A percentile compares a stretch with the other conserved stretches of the same genome.
Evolutionary conservation across 83 land plant genomes (phyloP).

Genomic region (Diphasiastrum complanatum): DNA sequence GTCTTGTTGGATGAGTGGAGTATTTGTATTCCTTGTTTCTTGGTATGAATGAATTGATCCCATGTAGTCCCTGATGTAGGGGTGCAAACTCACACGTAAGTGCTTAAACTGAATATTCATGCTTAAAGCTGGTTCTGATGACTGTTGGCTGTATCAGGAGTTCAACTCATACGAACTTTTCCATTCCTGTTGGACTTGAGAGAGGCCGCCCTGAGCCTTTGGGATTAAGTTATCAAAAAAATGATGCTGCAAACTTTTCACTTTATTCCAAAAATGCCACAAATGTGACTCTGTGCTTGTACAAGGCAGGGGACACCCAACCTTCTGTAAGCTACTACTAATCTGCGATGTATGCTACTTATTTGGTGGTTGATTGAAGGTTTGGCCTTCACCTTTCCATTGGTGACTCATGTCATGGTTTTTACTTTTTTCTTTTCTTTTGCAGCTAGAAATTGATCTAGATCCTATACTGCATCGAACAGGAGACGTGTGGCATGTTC

Average conservation of each 20-base stretch:
- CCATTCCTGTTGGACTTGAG: constrained; percentile 68
- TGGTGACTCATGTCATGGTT: neutral
- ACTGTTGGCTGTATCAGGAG: too few relatives aligned
- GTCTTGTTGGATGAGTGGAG: too few relatives aligned
- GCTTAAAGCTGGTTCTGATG: too few relatives aligned
- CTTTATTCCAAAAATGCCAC: constrained; percentile 68
- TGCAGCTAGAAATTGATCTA: constrained; percentile 64
- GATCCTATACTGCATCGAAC: constrained; percentile 68
- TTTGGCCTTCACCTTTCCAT: neutral
- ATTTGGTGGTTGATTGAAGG: neutral
- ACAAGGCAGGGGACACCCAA: constrained; percentile 34
- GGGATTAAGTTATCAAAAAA: constrained; percentile 43
- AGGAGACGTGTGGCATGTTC: constrained; percentile 83
- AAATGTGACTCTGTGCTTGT: constrained; percentile 73
- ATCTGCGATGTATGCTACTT: neutral
- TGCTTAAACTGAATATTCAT: too few relatives aligned
- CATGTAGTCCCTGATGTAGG: too few relatives aligned
- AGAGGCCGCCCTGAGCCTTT: constrained; percentile 58
- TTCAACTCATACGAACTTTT: constrained; percentile 51
- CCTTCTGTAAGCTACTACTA: constrained; percentile 42
- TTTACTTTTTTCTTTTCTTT: neutral
- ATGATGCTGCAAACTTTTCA: constrained; percentile 70
- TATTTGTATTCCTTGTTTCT: too few relatives aligned
- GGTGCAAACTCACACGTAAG: too few relatives aligned
- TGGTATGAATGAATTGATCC: too few relatives aligned